phyloP scores from a whole-genome alignment of 805 yeast species.

The Yarrowia alimentaria region DNA sequence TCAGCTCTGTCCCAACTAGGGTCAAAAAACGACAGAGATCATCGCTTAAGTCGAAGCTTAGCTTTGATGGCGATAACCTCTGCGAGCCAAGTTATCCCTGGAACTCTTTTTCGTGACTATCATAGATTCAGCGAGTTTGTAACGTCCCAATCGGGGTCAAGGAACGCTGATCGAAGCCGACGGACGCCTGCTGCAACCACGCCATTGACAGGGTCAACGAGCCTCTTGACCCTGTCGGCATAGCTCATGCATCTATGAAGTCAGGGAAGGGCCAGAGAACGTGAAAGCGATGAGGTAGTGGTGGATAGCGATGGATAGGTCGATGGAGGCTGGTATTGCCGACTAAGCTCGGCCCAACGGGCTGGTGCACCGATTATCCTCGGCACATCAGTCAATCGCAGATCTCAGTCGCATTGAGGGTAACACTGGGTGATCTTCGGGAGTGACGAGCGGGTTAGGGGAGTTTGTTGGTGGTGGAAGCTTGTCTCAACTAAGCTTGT shows the following conservation, averaged over 20 bases:
- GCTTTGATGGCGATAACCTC: not conserved
- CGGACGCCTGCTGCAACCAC: conserved; percentile 5
- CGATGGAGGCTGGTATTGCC: no score
- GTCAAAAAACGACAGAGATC: conserved; percentile 13
- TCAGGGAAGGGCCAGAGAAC: no score
- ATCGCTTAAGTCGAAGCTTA: not conserved
- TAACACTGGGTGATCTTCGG: conserved; percentile 1
- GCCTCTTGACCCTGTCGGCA: not conserved
- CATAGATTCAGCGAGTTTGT: conserved; percentile 20
- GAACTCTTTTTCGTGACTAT: not conserved
- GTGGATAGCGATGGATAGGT: no score
- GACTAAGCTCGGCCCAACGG: conserved; percentile 16
- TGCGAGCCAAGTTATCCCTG: conserved; percentile 24
- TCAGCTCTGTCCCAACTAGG: conserved; percentile 15
- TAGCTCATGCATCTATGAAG: conserved; percentile 1
- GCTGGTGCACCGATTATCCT: conserved; percentile 21
- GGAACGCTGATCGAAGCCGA: conserved; percentile 20
- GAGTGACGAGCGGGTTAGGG: not conserved
- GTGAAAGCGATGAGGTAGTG: no score
- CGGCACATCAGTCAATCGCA: conserved; percentile 10
- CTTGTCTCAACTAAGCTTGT: no score
- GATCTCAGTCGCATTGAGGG: no score
- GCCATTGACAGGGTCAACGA: not conserved
- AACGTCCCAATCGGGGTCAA: conserved; percentile 5
- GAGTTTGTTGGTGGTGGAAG: conserved; percentile 6